Percentiles rank a stretch among this genome's conserved stretches.
Evolutionary conservation across 1,284 basidiomycete species (phyloP).

Genomic region (Inonotus hispidus): DNA sequence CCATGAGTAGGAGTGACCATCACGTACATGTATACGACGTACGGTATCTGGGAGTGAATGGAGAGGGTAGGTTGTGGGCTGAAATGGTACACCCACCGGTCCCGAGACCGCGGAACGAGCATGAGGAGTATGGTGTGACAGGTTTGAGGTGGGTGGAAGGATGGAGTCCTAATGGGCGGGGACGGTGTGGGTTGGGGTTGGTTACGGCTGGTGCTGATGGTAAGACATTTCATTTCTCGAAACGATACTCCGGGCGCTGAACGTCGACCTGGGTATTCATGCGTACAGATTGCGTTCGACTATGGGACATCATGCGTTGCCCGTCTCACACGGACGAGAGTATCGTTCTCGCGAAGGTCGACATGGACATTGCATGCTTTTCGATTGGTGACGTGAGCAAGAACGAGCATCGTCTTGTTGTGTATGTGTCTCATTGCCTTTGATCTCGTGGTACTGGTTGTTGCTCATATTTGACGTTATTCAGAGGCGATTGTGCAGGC

Average conservation of each 20-base stretch:
- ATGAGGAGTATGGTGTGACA: slow-evolving; percentile 46
- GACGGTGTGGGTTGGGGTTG: slow-evolving; percentile 37
- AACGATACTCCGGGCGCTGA: not conserved
- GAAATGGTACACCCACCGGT: not conserved
- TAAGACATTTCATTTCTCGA: slow-evolving; percentile 27
- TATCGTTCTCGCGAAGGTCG: slow-evolving; percentile 41
- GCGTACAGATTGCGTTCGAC: slow-evolving; percentile 52
- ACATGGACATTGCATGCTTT: slow-evolving; percentile 55
- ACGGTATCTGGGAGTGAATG: slow-evolving; percentile 38
- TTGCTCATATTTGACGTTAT: not conserved
- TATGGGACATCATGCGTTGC: slow-evolving; percentile 53
- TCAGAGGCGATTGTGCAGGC: slow-evolving; percentile 15
- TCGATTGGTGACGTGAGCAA: slow-evolving; percentile 48
- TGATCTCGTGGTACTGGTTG: not conserved
- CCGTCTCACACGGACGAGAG: slow-evolving; percentile 38
- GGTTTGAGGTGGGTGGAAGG: slow-evolving; percentile 50
- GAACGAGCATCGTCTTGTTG: slow-evolving; percentile 50
- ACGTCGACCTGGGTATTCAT: not conserved
- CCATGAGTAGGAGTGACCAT: slow-evolving; percentile 57
- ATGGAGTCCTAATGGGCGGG: slow-evolving; percentile 19
- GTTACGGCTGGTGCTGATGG: slow-evolving; percentile 63
- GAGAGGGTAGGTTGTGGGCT: slow-evolving; percentile 27
- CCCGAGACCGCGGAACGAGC: slow-evolving; percentile 17
- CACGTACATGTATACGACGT: slow-evolving; percentile 55
- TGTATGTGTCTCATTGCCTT: slow-evolving; percentile 40